phyloP scores from a whole-genome alignment of 441 rosid genomes.

The Populus hybrid region DNA sequence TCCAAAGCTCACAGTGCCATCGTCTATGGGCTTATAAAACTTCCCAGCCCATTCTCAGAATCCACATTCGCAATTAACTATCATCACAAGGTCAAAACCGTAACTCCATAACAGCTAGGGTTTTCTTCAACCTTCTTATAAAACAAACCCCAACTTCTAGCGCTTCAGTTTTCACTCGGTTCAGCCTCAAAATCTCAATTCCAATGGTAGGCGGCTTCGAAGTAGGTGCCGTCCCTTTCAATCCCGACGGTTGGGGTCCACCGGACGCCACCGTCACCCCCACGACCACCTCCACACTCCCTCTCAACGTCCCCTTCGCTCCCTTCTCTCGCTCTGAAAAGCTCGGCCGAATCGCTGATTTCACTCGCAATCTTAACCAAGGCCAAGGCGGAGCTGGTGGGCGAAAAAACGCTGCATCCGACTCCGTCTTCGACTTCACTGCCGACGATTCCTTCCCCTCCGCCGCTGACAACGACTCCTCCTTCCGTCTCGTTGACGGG shows the following conservation, averaged over 20 bases:
- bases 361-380: slow-evolving; percentile 50
- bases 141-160: neutral
- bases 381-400: slow-evolving; percentile 28
- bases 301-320: slow-evolving; percentile 58
- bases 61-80: neutral
- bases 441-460: slow-evolving; percentile 65
- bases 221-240: slow-evolving; percentile 24
- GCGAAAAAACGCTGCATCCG: slow-evolving; percentile 35
- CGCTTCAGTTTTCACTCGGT: neutral
- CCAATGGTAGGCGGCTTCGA: slow-evolving; percentile 51
- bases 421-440: slow-evolving; percentile 68
- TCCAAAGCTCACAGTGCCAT: neutral
- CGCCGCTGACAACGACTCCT: slow-evolving; percentile 57
- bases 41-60: neutral
- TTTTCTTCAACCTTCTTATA: neutral
- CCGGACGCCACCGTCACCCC: slow-evolving; percentile 45
- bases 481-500: slow-evolving; percentile 83
- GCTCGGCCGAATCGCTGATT: slow-evolving; percentile 87
- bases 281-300: slow-evolving; percentile 39
- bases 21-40: neutral
- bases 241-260: slow-evolving; percentile 88
- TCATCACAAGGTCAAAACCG: neutral
- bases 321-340: slow-evolving; percentile 87
- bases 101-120: neutral
- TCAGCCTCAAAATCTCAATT: neutral